Evolutionary conservation across 257 asterid genomes (phyloP).

Genomic region (Solanum chilense): DNA sequence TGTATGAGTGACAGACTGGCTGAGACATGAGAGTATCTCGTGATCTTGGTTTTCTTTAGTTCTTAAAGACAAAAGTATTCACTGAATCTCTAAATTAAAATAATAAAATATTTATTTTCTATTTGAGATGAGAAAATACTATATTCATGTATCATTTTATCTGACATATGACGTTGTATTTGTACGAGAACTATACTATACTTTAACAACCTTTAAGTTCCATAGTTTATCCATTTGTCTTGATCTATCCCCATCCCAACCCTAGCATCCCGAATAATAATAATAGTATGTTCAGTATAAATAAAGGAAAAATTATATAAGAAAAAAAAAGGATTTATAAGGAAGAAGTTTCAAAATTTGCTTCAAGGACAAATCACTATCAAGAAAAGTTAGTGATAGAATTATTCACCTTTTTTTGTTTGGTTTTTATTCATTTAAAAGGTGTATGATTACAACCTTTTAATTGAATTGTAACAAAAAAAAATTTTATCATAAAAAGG

Average conservation of each 20-base stretch:
- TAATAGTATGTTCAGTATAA: too few species aligned
- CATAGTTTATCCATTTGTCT: neutral
- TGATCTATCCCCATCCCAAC: neutral
- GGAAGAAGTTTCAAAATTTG: neutral
- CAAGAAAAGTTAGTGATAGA: neutral
- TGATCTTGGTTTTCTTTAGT: slow-evolving; percentile 1
- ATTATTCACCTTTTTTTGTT: neutral
- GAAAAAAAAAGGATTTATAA: neutral
- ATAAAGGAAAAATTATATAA: too few species aligned
- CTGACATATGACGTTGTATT: neutral
- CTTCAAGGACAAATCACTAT: neutral
- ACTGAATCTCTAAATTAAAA: neutral
- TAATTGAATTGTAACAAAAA: neutral
- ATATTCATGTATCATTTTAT: neutral
- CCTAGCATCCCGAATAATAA: neutral
- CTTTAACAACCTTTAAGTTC: neutral
- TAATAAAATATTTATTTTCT: neutral
- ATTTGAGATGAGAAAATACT: neutral
- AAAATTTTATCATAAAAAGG: neutral
- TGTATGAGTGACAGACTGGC: neutral
- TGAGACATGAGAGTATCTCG: neutral
- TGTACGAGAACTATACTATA: neutral
- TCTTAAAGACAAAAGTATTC: neutral
- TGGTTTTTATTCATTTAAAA: neutral
- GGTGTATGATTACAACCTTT: neutral